Conservation (phyloP, 2,329 filamentous ascomycete species). For the Pestalotiopsis sp. region DNA sequence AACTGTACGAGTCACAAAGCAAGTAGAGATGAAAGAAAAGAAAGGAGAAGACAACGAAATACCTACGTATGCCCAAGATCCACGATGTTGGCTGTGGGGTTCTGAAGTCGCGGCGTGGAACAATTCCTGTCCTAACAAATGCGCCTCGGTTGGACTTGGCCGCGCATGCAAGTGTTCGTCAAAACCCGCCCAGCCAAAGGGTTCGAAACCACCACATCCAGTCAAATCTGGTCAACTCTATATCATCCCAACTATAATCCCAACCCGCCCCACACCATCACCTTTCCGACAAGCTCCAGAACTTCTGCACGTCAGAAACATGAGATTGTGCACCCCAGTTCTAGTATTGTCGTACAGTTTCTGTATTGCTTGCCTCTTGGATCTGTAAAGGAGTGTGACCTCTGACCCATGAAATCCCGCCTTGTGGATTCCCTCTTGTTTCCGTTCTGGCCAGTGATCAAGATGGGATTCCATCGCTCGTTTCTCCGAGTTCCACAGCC, state of each 20-base stretch:
- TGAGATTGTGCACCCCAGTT: background rate
- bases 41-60: background rate
- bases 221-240: slow-evolving; percentile 12
- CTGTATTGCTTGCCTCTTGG: background rate
- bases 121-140: background rate
- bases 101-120: background rate
- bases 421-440: background rate
- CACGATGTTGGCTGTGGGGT: background rate
- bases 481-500: background rate
- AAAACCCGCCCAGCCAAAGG: background rate
- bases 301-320: slow-evolving; percentile 4
- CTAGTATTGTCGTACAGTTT: background rate
- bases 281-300: slow-evolving; percentile 14
- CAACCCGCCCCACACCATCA: slow-evolving; percentile 16
- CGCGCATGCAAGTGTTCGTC: background rate
- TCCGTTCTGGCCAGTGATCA: background rate
- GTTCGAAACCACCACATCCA: slow-evolving; percentile 11
- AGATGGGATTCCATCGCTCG: background rate
- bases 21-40: background rate
- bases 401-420: background rate
- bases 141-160: background rate
- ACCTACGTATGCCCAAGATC: background rate
- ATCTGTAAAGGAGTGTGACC: background rate
- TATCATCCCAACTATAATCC: slow-evolving; percentile 14
- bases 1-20: background rate